phyloP scores from a whole-genome alignment of 495 filamentous ascomycete species.

The Neurospora sp. region DNA sequence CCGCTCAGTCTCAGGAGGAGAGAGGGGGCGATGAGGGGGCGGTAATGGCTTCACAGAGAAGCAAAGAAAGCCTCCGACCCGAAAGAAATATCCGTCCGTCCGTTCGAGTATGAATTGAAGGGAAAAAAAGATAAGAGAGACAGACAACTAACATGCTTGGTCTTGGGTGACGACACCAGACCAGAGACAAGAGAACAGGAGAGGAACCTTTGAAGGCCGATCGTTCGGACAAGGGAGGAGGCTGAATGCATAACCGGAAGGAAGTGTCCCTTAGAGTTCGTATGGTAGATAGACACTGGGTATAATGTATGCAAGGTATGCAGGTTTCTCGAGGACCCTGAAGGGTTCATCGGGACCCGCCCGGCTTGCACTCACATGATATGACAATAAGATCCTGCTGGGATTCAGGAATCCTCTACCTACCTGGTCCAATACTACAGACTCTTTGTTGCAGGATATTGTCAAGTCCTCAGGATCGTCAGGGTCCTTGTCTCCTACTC shows the following conservation, averaged over 20 bases:
- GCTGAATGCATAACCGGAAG: not conserved
- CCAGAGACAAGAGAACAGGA: not conserved
- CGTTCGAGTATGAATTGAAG: not conserved
- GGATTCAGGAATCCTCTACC: not conserved
- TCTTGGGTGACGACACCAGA: not conserved
- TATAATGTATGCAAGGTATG: not conserved
- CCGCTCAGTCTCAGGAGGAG: not conserved
- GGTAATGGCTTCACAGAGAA: not conserved
- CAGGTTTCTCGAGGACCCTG: not conserved
- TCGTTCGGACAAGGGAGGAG: not conserved
- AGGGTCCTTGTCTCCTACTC: not conserved
- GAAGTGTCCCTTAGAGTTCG: not conserved
- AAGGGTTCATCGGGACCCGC: not conserved
- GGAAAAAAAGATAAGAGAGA: not conserved
- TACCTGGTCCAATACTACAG: not conserved
- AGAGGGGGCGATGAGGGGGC: not conserved
- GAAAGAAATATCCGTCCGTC: not conserved
- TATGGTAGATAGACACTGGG: not conserved
- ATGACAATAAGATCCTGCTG: not conserved
- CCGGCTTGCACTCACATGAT: not conserved
- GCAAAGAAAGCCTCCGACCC: not conserved
- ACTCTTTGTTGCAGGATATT: not conserved
- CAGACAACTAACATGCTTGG: not conserved
- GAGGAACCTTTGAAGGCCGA: not conserved
- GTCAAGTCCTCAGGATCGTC: not conserved